Evolutionary conservation across 2,329 filamentous ascomycete species (phyloP), one percentile per base, ranked within the genome.

Genomic region (Colletotrichum caudatum): DNA sequence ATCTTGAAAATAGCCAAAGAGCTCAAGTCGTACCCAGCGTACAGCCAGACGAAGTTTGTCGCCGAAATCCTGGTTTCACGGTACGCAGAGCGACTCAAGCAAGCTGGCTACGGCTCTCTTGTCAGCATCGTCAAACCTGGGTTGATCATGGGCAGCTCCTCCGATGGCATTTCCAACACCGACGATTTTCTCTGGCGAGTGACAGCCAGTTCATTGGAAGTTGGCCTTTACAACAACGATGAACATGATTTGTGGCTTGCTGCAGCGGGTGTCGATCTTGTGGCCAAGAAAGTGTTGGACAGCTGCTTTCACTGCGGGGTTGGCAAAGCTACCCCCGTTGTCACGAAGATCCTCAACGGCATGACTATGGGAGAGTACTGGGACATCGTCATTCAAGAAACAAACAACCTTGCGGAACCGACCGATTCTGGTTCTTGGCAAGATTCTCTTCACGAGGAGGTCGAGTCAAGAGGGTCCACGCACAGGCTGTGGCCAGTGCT

Each of bases 401-500:
- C 64, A 7, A 41, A 35, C n/a, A 33, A 23, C 16, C 16, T 33
- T 12, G 39, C 58, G 12, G 63, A 71, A n/a, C 68, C 76, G 1
- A 67, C 67, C 2, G 35, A 59, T 12, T 44, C 69, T 50, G 39
- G 11, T 69, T 66, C 5, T 11, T 70, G 23, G 70, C 46, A 57
- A 41, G 9, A 35, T 12, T 39, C 69, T 2, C 69, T 75, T 12
- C 58, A 73, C 5, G 18, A 46, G 4, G 59, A 68, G 3, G 74
- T 75, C 0, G 64, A 76, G 4, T 35, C n/a, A 3, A 62, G 56
- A 26, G 68, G 68, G 23, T 11, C 68, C 16, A 62, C 33, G 2
- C 77, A 78, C 58, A 75, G 74, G 9, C 44, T 78, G 7, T 78
- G 76, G 75, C 71, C 77, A 1, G 76, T 78, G 12, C 75, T 77